Conservation (phyloP, 371 early-diverging fungal genomes). For the Mortierella sp. region DNA sequence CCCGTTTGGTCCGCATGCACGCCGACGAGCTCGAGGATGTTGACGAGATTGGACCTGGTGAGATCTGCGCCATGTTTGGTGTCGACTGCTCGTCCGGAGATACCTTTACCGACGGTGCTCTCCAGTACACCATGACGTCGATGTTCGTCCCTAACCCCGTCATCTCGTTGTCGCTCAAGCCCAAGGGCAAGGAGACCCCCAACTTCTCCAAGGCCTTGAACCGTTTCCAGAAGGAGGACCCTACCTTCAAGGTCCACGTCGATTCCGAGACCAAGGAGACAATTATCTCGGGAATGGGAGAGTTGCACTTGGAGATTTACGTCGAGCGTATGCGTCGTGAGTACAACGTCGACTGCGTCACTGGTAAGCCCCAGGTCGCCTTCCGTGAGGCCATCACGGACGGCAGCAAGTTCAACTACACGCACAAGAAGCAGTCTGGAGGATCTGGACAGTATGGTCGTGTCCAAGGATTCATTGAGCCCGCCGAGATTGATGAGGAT, state of each 20-base stretch:
- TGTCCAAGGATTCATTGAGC: slow-evolving; percentile 94
- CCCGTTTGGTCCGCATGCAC: slow-evolving; percentile 98
- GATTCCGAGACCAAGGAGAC: slow-evolving; percentile 95
- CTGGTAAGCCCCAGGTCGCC: slow-evolving; percentile 97
- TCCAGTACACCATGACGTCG: slow-evolving; percentile 93
- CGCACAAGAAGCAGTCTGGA: slow-evolving; percentile 99
- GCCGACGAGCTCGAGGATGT: slow-evolving; percentile 99
- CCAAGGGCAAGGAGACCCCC: slow-evolving; percentile 91
- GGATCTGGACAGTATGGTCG: slow-evolving; percentile 98
- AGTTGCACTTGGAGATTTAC: slow-evolving; percentile 93
- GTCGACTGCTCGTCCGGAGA: slow-evolving; percentile 98
- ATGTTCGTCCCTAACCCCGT: slow-evolving; percentile 99
- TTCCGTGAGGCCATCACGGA: slow-evolving; percentile 94
- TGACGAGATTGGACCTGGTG: slow-evolving; percentile 93
- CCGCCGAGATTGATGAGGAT: slow-evolving; percentile 75
- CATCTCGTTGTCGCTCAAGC: slow-evolving; percentile 91
- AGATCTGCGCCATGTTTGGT: slow-evolving; percentile 98
- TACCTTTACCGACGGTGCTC: slow-evolving; percentile 93
- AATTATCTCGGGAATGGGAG: slow-evolving; percentile 95
- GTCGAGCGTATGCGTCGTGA: slow-evolving; percentile 98
- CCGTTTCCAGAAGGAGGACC: slow-evolving; percentile 97
- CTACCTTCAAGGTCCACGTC: slow-evolving; percentile 96
- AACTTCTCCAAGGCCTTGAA: slow-evolving; percentile 96
- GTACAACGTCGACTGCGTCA: slow-evolving; percentile 92
- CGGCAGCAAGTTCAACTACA: slow-evolving; percentile 91